These are phyloP conservation scores for Ilex paraguariensis DNA, from an alignment of 305 asterid genomes.

Conservation along the genomic window DNA sequence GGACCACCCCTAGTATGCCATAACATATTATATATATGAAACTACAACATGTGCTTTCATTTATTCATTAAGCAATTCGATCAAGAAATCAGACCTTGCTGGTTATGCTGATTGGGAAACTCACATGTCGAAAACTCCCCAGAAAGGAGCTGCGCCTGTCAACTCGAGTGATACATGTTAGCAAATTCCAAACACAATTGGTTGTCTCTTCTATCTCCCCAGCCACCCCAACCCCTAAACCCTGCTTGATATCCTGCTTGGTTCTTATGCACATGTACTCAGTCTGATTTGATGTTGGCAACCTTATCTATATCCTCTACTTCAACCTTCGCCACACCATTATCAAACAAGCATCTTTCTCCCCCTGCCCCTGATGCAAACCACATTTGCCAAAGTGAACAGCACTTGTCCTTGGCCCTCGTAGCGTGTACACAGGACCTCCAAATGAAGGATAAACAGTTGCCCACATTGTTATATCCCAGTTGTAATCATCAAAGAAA, in stretches of 20 bases:
- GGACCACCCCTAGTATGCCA: no score
- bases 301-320: slow-evolving; percentile 54
- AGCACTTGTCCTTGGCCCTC: slow-evolving; percentile 87
- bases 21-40: no score
- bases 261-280: slow-evolving; percentile 42
- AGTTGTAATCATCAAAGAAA: slow-evolving; percentile 81
- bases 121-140: background rate
- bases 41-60: no score
- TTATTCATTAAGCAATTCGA: no score
- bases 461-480: slow-evolving; percentile 99
- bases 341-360: slow-evolving; percentile 54
- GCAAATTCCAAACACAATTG: slow-evolving; percentile 71
- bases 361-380: slow-evolving; percentile 88
- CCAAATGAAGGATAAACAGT: slow-evolving; percentile 93
- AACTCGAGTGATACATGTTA: slow-evolving; percentile 40
- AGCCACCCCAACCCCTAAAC: slow-evolving; percentile 98
- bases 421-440: slow-evolving; percentile 63
- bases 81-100: no score
- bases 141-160: background rate
- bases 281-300: slow-evolving; percentile 46
- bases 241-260: slow-evolving; percentile 90
- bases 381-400: slow-evolving; percentile 93
- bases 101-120: no score
- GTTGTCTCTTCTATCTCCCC: slow-evolving; percentile 88
- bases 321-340: slow-evolving; percentile 48